Evolutionary conservation across 176 grass and related monocot genomes (phyloP), one percentile per base, ranked within the genome.

Genomic region (Oryza glaberrima): DNA sequence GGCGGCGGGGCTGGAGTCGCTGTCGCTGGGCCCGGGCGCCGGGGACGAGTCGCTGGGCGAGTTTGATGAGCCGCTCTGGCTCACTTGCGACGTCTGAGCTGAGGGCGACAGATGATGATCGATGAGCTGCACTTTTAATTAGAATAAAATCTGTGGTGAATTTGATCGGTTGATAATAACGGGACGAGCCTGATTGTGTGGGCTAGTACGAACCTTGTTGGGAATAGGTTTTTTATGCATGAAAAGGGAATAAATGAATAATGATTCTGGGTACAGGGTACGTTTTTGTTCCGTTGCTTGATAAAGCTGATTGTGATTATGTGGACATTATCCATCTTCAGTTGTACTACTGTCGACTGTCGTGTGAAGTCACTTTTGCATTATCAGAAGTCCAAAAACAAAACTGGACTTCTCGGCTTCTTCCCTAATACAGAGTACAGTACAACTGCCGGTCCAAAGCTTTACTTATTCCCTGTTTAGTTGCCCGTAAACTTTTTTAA

Each of bases 1-100:
- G 10, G 43, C 15, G 13, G 66, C 26, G 0, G 78, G 60, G 2
- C 4, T 90, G 38, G 89, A 75, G 23, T 66, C 85, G 40, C 72
- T 72, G 44, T 71, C 93, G 3, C 56, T 92, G 22, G 72, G 79
- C 8, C 38, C 83, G 19, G 2, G 43, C 3, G 69, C 36, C 0
- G 95, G 91, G 0, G 89, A 92, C 17, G 84, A 88, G 36, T 71
- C 90, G 7, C 67, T 82, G 3, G 95, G 95, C 49, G 69, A 88
- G 70, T 98, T 98, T 34, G 91, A 93, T 0, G 95, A 95, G 77
- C 93, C 89, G 43, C 60, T 95, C 0, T 98, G 95, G 95, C 91
- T 98, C 5, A 82, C 85, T 1, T 92, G 91, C 61, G 91, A 92
- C 25, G 17, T 90, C 2, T 94, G 67, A 87, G 10, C 11, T 36